These are phyloP conservation scores for Epichloe typhina DNA, from an alignment of 2,329 filamentous ascomycete species.

Conservation along the genomic window DNA sequence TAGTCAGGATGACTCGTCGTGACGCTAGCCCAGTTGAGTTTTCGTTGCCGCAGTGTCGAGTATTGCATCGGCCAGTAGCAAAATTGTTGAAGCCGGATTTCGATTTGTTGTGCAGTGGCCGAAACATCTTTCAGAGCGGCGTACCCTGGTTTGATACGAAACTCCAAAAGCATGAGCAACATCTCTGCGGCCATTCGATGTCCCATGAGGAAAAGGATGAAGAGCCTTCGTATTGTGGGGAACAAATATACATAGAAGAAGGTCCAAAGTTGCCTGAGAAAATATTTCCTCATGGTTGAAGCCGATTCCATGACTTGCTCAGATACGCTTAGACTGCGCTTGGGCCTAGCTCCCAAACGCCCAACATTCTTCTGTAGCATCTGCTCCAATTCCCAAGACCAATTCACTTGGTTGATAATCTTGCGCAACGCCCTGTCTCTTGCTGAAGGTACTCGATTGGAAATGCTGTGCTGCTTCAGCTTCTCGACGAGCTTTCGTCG, in stretches of 20 bases:
- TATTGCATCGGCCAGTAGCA: conserved; percentile 99
- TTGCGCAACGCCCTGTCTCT: conserved; percentile 71
- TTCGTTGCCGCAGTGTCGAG: conserved; percentile 74
- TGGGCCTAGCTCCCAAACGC: conserved; percentile 68
- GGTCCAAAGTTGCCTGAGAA: conserved; percentile 56
- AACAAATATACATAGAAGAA: conserved; percentile 63
- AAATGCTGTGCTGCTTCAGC: conserved; percentile 74
- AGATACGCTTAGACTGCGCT: conserved; percentile 79
- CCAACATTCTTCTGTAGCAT: conserved; percentile 81
- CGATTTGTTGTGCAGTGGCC: conserved; percentile 91
- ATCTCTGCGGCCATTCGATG: conserved; percentile 73
- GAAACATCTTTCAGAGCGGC: conserved; percentile 90
- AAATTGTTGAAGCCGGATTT: conserved; percentile 93
- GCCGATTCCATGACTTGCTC: conserved; percentile 92
- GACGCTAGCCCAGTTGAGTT: conserved; percentile 88
- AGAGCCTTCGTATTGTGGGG: conserved; percentile 57
- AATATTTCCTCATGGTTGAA: conserved; percentile 66
- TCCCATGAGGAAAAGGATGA: conserved; percentile 65
- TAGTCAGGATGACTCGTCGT: conserved; percentile 94
- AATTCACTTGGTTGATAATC: conserved; percentile 91
- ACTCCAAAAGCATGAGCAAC: conserved; percentile 69
- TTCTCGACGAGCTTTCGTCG: conserved; percentile 67
- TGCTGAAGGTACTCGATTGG: conserved; percentile 59
- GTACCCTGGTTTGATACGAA: conserved; percentile 62
- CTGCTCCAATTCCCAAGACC: conserved; percentile 77